Percentiles rank a stretch among this genome's conserved stretches.
Evolutionary conservation across 139 green algal species (phyloP).

Genomic region (Volvox africanus): DNA sequence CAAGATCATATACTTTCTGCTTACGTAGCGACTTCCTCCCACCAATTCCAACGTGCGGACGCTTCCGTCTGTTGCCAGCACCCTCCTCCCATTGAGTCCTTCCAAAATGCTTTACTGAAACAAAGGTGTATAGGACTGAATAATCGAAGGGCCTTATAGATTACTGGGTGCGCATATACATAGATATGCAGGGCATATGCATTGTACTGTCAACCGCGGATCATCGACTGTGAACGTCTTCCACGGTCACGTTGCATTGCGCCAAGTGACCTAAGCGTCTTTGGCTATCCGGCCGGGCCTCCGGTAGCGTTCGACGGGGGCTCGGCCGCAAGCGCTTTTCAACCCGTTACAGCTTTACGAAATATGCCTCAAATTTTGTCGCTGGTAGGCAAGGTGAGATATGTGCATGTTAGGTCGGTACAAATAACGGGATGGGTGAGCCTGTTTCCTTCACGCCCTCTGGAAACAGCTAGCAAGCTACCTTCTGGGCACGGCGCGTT

Average conservation of each 20-base stretch:
- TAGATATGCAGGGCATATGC: neutral
- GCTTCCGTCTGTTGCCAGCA: too few relatives aligned
- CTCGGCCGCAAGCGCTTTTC: conserved; percentile 11
- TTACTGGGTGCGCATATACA: too few relatives aligned
- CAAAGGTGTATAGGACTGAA: too few relatives aligned
- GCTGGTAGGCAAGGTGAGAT: neutral
- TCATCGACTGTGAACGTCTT: neutral
- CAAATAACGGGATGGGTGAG: neutral
- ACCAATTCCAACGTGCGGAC: too few relatives aligned
- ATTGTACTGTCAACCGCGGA: neutral
- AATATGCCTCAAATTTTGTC: conserved; percentile 28
- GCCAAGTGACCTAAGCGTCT: neutral
- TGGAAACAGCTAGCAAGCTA: too few relatives aligned
- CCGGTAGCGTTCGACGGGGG: conserved; percentile 7
- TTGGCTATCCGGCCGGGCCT: neutral
- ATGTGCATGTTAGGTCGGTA: neutral
- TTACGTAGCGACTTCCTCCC: too few relatives aligned
- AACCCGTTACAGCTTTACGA: neutral
- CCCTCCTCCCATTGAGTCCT: too few relatives aligned
- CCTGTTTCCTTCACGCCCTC: too few relatives aligned
- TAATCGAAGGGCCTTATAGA: too few relatives aligned
- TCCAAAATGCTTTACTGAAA: too few relatives aligned
- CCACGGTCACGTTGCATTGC: neutral
- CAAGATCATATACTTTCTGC: too few relatives aligned
- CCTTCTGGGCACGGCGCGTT: too few relatives aligned